Conservation (phyloP, 305 asterid species). For the Solanum hybrid region DNA sequence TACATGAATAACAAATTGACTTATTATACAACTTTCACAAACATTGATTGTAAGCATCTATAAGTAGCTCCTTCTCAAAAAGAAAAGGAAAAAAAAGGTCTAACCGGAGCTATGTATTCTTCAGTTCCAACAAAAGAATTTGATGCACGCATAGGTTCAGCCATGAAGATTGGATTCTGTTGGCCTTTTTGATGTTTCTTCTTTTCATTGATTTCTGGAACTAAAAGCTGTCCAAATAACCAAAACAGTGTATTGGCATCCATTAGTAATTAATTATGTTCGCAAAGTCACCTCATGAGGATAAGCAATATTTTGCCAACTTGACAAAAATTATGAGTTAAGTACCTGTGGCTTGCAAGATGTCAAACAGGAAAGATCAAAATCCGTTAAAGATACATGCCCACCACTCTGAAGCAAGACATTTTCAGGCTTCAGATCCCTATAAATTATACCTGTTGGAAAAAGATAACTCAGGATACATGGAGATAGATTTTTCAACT, state of each 20-base stretch:
- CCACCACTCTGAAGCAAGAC: constrained; percentile 70
- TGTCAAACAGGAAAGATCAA: constrained; percentile 91
- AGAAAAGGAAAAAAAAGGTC: constrained; percentile 12
- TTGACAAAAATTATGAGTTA: neutral
- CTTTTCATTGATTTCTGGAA: constrained; percentile 71
- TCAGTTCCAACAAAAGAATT: constrained; percentile 95
- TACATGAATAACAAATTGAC: neutral
- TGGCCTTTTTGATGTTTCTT: constrained; percentile 49
- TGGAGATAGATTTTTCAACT: neutral
- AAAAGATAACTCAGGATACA: neutral
- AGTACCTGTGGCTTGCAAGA: constrained; percentile 94
- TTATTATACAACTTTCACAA: neutral
- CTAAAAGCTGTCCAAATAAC: constrained; percentile 53
- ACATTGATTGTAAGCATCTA: neutral
- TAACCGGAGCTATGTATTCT: constrained; percentile 95
- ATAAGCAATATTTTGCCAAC: neutral
- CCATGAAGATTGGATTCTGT: constrained; percentile 72
- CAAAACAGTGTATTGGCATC: neutral
- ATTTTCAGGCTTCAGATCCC: constrained; percentile 95
- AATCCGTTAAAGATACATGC: constrained; percentile 84
- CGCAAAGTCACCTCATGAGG: neutral
- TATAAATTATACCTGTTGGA: constrained; percentile 75
- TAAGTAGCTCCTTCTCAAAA: neutral
- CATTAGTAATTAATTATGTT: neutral
- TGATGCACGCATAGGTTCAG: constrained; percentile 96